Conservation (phyloP, 768 basidiomycete species). For the Lactarius hengduanensis region DNA sequence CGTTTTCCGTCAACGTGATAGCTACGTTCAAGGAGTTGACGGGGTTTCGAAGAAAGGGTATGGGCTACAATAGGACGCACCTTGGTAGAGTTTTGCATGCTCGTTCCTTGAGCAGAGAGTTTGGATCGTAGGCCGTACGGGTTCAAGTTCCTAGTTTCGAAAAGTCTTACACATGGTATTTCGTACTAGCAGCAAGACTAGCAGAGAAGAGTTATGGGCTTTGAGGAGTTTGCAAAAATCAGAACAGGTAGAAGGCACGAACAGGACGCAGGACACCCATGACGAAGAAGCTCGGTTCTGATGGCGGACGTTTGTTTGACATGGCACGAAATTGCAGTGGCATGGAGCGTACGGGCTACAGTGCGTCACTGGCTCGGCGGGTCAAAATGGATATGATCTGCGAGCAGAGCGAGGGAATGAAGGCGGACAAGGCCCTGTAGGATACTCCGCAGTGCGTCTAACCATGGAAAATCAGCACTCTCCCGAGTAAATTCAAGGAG, state of each 20-base stretch:
- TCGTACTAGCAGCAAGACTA: too few species aligned
- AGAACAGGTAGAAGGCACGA: conserved; percentile 52
- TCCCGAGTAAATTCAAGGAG: neutral
- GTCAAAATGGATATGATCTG: conserved; percentile 72
- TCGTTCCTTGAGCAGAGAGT: conserved; percentile 1
- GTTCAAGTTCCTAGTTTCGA: neutral
- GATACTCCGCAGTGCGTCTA: conserved; percentile 57
- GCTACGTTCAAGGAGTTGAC: conserved; percentile 6
- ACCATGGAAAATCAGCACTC: neutral
- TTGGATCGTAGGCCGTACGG: neutral
- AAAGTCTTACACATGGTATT: too few species aligned
- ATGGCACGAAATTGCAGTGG: conserved; percentile 88
- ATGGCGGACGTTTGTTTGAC: conserved; percentile 68
- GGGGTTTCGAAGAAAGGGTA: conserved; percentile 7
- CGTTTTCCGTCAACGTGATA: neutral
- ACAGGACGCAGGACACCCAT: conserved; percentile 77
- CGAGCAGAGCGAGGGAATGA: conserved; percentile 57
- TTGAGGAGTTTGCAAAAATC: neutral
- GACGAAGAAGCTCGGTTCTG: conserved; percentile 86
- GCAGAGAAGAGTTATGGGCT: too few species aligned
- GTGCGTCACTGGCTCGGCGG: conserved; percentile 79
- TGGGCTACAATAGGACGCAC: conserved; percentile 2
- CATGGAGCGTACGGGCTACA: conserved; percentile 82
- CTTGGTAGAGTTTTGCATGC: neutral
- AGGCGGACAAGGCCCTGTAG: conserved; percentile 46